Conservation (phyloP, 768 basidiomycete genomes). For the Lanmaoa rubissima region DNA sequence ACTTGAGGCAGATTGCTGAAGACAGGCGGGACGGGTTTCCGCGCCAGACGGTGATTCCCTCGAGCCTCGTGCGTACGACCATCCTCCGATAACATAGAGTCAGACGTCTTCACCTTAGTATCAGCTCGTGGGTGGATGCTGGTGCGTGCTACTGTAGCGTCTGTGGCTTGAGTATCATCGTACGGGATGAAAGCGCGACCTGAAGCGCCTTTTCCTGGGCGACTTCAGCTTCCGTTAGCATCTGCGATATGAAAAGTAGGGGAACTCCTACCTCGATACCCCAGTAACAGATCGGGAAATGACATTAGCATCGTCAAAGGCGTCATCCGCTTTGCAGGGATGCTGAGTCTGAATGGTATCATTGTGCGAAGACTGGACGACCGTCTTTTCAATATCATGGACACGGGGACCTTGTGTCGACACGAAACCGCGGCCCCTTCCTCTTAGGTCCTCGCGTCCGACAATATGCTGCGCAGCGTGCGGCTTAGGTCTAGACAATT, state of each 20-base stretch:
- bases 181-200: background rate
- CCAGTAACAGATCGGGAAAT: background rate
- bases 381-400: background rate
- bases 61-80: background rate
- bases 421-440: background rate
- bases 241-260: background rate
- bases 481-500: background rate
- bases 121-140: background rate
- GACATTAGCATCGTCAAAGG: background rate
- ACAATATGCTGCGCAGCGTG: background rate
- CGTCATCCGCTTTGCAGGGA: background rate
- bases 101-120: background rate
- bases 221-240: constrained; percentile 4
- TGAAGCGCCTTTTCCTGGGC: background rate
- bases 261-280: background rate
- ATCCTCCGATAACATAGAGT: background rate
- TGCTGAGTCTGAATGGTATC: background rate
- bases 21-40: background rate
- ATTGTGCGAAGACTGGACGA: background rate
- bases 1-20: background rate
- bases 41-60: background rate
- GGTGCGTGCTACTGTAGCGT: background rate
- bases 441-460: background rate
- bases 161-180: background rate
- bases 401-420: background rate